These are phyloP conservation scores for Rosa rugosa DNA, from an alignment of 306 rosid genomes.

Conservation along the genomic window DNA sequence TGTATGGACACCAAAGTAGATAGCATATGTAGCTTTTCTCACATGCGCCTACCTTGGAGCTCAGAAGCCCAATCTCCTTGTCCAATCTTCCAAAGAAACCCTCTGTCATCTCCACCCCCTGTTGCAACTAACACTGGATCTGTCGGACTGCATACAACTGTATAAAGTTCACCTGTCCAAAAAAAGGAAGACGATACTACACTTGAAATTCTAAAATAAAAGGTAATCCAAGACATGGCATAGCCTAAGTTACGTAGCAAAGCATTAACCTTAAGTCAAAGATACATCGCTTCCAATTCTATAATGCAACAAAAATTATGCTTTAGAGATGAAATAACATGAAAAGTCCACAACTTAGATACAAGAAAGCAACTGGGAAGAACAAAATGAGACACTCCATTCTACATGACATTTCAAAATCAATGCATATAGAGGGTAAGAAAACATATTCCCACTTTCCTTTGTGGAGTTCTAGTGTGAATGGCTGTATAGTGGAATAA, in stretches of 20 bases:
- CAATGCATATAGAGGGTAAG: neutral
- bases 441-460: neutral
- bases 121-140: slow-evolving; percentile 74
- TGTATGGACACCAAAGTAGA: slow-evolving; percentile 6
- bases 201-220: slow-evolving; percentile 6
- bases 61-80: slow-evolving; percentile 82
- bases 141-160: slow-evolving; percentile 80
- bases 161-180: slow-evolving; percentile 65
- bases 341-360: neutral
- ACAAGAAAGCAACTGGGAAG: neutral
- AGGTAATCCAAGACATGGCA: neutral
- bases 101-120: slow-evolving; percentile 86
- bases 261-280: neutral
- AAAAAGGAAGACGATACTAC: neutral
- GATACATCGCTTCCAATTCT: neutral
- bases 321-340: neutral
- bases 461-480: neutral
- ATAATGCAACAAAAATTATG: neutral
- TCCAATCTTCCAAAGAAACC: slow-evolving; percentile 85
- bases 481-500: neutral
- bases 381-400: neutral
- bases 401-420: neutral
- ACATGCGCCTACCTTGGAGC: slow-evolving; percentile 55
- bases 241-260: neutral
- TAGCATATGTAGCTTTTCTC: slow-evolving; percentile 7